phyloP scores from a whole-genome alignment of 2,329 filamentous ascomycete species.

The Thelonectria olida region DNA sequence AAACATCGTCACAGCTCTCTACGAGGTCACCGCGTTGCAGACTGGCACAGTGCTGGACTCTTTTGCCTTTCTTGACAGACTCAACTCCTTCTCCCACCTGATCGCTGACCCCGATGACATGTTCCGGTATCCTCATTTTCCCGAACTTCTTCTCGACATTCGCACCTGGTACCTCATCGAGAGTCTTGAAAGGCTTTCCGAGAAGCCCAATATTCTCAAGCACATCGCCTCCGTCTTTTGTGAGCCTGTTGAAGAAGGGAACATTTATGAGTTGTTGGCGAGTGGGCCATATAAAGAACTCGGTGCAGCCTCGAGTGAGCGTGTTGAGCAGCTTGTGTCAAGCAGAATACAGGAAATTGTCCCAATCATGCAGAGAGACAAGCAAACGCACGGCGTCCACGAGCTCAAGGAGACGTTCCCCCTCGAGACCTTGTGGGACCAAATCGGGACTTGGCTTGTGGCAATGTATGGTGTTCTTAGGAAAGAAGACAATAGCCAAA shows the following conservation, averaged over 20 bases:
- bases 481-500: not conserved
- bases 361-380: slow-evolving; percentile 17
- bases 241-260: slow-evolving; percentile 13
- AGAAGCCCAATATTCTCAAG: slow-evolving; percentile 23
- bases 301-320: slow-evolving; percentile 22
- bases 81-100: slow-evolving; percentile 44
- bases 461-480: slow-evolving; percentile 23
- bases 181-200: slow-evolving; percentile 23
- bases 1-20: slow-evolving; percentile 49
- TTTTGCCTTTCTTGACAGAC: slow-evolving; percentile 41
- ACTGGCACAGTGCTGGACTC: slow-evolving; percentile 19
- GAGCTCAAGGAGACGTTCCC: slow-evolving; percentile 30
- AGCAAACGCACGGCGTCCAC: slow-evolving; percentile 13
- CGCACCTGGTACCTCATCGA: slow-evolving; percentile 49
- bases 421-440: slow-evolving; percentile 24
- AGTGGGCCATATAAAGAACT: slow-evolving; percentile 41
- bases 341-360: slow-evolving; percentile 34
- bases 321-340: slow-evolving; percentile 32
- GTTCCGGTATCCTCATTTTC: slow-evolving; percentile 33
- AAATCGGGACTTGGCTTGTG: slow-evolving; percentile 31
- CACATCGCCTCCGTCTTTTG: slow-evolving; percentile 46
- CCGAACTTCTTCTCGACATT: slow-evolving; percentile 46
- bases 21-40: slow-evolving; percentile 35
- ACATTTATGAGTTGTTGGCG: slow-evolving; percentile 22
- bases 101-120: slow-evolving; percentile 35